A percentile compares a stretch with the other conserved stretches of the same genome.
These are phyloP conservation scores for Fusarium chlamydosporum DNA, from an alignment of 2,329 filamentous ascomycete genomes.

Conservation along the genomic window DNA sequence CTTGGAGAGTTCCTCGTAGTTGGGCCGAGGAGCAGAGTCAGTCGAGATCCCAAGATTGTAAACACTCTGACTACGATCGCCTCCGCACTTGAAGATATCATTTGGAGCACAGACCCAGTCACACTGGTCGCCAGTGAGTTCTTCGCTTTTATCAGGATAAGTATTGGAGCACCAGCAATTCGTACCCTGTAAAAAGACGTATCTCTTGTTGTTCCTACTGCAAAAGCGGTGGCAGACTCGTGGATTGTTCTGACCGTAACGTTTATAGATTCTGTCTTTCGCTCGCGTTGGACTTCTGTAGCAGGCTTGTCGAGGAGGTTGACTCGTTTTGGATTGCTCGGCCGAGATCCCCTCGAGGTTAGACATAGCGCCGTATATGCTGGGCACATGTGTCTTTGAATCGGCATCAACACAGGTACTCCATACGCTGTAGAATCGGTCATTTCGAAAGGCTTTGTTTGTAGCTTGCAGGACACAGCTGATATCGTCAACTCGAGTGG, in stretches of 20 bases:
- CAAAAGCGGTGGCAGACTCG: neutral
- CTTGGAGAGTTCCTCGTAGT: neutral
- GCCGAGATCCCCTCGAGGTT: accelerated
- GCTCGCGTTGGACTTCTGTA: neutral
- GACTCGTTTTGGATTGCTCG: neutral
- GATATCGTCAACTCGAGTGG: neutral
- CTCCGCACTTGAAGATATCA: neutral
- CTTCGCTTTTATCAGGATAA: accelerated
- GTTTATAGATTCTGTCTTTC: too few relatives aligned
- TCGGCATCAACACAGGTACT: neutral
- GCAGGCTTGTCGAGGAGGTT: neutral
- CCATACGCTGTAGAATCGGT: neutral
- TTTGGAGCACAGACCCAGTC: neutral
- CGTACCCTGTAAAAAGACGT: neutral
- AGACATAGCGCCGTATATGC: accelerated
- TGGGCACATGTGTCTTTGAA: neutral
- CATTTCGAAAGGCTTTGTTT: neutral
- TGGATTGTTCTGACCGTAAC: neutral
- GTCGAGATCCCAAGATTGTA: neutral
- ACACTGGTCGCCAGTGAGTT: neutral
- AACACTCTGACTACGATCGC: neutral
- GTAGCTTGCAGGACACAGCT: neutral
- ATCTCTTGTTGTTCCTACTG: accelerated
- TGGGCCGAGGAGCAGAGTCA: accelerated
- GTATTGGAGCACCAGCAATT: neutral